These are phyloP conservation scores for Alnus rubra DNA, from an alignment of 306 rosid species.

Conservation along the genomic window DNA sequence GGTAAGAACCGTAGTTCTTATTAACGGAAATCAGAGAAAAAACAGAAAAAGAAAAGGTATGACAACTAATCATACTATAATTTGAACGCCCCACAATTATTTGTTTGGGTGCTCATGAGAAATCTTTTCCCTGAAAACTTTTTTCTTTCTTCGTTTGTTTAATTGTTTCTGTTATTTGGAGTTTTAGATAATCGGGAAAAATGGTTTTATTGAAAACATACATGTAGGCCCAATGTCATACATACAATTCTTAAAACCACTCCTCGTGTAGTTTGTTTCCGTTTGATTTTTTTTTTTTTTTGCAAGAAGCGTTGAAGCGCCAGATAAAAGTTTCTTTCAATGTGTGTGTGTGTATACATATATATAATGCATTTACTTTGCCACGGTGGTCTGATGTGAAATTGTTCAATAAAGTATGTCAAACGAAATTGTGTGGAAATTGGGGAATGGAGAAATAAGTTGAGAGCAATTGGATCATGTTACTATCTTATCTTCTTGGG, in stretches of 20 bases:
- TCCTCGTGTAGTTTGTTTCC: not conserved
- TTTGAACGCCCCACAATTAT: not conserved
- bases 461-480: too few relatives aligned
- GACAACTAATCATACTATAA: not conserved
- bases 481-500: not conserved
- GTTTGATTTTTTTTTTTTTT: too few relatives aligned
- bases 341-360: not conserved
- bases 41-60: too few relatives aligned
- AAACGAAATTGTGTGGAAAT: not conserved
- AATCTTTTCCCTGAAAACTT: not conserved
- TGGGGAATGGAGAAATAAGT: not conserved
- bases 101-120: not conserved
- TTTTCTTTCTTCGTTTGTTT: not conserved
- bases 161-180: not conserved
- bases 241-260: not conserved
- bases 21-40: too few relatives aligned
- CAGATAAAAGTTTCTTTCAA: not conserved
- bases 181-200: not conserved
- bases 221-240: not conserved
- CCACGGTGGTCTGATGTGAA: not conserved
- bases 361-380: not conserved
- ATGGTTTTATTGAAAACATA: too few relatives aligned
- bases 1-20: too few relatives aligned
- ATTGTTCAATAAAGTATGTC: not conserved
- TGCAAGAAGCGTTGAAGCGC: slow-evolving; percentile 5